phyloP scores from a whole-genome alignment of 192 early-diverging fungal species.

The Nowakowskiella sp. region DNA sequence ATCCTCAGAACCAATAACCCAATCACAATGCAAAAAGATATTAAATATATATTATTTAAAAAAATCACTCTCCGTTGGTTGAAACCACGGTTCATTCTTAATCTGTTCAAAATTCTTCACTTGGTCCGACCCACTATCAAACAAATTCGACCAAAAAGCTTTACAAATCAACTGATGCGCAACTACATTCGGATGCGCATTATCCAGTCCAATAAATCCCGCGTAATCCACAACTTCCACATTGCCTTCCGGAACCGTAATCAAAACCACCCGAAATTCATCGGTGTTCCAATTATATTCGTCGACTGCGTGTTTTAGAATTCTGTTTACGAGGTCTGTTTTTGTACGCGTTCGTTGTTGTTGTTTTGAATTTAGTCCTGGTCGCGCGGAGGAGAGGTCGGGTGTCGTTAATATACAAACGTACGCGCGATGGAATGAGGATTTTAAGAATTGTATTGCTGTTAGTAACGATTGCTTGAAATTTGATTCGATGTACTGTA shows the following conservation, averaged over 20 bases:
- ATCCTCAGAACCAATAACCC: no score
- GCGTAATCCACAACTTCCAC: constrained; percentile 2
- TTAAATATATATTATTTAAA: no score
- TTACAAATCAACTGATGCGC: constrained; percentile 10
- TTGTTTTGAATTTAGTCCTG: background rate
- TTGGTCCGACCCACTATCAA: no score
- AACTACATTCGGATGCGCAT: constrained; percentile 9
- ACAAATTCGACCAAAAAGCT: constrained; percentile 9
- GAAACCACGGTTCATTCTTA: no score
- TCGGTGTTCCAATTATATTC: no score
- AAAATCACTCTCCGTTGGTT: no score
- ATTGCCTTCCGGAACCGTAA: constrained; percentile 3
- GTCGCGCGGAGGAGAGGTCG: background rate
- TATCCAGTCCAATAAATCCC: constrained; percentile 4
- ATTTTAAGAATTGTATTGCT: background rate
- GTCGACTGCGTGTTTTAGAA: no score
- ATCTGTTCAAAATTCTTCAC: constrained; percentile 10
- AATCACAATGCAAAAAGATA: no score
- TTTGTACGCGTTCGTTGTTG: background rate
- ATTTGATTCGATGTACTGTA: background rate
- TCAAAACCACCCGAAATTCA: constrained; percentile 1
- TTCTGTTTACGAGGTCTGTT: no score
- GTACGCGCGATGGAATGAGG: background rate
- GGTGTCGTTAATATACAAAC: constrained; percentile 4
- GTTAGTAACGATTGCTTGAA: no score